phyloP scores from a whole-genome alignment of 1,284 basidiomycete species.

The Cutaneotrichosporon dermatis region DNA sequence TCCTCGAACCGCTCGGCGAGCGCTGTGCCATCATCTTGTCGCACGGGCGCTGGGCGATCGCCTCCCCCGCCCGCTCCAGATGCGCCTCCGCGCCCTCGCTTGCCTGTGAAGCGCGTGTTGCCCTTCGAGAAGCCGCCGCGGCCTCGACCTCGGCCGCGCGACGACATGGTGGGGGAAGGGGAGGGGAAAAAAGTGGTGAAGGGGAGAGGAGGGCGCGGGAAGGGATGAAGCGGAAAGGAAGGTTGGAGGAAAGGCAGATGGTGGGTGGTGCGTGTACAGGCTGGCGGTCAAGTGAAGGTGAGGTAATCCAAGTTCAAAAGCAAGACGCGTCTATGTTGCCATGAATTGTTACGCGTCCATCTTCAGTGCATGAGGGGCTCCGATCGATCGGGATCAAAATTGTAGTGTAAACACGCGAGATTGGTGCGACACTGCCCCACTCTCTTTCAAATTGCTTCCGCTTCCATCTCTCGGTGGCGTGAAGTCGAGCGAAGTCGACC shows the following conservation, averaged over 20 bases:
- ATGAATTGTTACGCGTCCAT: too few relatives aligned
- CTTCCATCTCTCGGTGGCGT: too few relatives aligned
- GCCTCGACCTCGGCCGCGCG: slow-evolving; percentile 55
- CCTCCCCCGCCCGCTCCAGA: slow-evolving; percentile 13
- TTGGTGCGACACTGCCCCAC: too few relatives aligned
- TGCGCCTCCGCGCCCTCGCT: slow-evolving; percentile 17
- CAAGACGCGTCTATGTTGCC: too few relatives aligned
- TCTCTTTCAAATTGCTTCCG: too few relatives aligned
- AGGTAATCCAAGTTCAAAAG: too few relatives aligned
- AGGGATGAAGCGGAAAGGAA: background rate
- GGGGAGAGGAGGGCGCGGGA: background rate
- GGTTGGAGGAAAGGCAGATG: background rate
- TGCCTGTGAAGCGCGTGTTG: slow-evolving; percentile 47
- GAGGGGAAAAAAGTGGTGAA: background rate
- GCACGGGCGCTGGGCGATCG: slow-evolving; percentile 53
- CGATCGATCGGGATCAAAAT: too few relatives aligned
- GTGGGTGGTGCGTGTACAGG: too few relatives aligned
- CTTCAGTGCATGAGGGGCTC: too few relatives aligned
- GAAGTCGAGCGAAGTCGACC: too few relatives aligned
- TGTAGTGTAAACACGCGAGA: too few relatives aligned
- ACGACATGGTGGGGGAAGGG: slow-evolving; percentile 12
- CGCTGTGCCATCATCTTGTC: slow-evolving; percentile 81
- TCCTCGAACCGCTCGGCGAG: slow-evolving; percentile 78
- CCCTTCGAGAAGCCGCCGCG: slow-evolving; percentile 38
- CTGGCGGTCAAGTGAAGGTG: too few relatives aligned